Base-by-base conservation (phyloP, 768 basidiomycete genomes). In the Melanogaster broomeanus region DNA sequence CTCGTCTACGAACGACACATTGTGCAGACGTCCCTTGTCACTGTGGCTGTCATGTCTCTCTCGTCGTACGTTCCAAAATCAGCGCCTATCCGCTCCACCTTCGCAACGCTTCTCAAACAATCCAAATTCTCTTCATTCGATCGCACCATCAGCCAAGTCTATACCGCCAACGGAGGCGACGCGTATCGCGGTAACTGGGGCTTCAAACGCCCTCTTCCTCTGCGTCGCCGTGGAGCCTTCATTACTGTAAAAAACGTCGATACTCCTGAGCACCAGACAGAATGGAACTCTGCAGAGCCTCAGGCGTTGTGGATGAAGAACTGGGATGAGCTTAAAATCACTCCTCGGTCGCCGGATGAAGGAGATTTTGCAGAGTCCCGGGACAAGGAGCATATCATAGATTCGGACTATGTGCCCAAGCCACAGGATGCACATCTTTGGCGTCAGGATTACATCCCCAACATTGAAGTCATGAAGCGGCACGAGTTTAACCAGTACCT, bases 51-150 rank as follows among this genome's bases (percentile, higher is more conserved):
- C 16, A 54, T 67, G 65, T 39, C 61, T 27, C 48, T 48, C 39
- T 59, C 62, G 24, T 38, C 48, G 8, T 45, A 51, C 21, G 51
- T 34, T 18, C 30, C 42, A 11, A 58, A 47, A 35, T 33, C 35
- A 15, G 40, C 56, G 45, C 55, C 71, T 38, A 72, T 85, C 4
- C 70, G 85, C 0, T 90, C 90, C 15, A 78, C 84, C 4, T 94
- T 94, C 63, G 79, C 87, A 24, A 76, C 82, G 19, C 84, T 94
- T 44, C 78, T 95, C 43, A 84, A 88, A 25, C 82, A 84, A 40
- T 93, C 93, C 30, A 87, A 87, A 56, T 93, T 94, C 70, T 84
- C 90, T 10, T 74, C 86, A 11, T 92, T 77, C 66, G 88, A 92
- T 72, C 88, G 88, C 0, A 61, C 66, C 41, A 90, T 95, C 53